Base-by-base conservation (phyloP, 2,329 filamentous ascomycete species). In the Cadophora gregata region DNA sequence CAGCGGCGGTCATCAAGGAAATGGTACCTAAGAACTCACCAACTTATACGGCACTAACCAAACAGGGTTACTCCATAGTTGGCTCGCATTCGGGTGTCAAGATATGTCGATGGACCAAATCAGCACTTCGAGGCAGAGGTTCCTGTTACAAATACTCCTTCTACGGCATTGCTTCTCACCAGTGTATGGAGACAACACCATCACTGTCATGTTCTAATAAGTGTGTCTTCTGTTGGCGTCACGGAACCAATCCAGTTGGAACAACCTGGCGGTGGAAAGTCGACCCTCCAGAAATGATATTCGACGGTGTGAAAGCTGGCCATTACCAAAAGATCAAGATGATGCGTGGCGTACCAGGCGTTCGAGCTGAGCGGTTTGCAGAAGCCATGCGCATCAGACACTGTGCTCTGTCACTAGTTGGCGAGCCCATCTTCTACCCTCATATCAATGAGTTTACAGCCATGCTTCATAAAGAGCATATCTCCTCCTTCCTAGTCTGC, bases 291-390 rank as follows among this genome's bases (percentile, higher is more conserved):
- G 91, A 97, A 27, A 79, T 93, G 74, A 97, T 98, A 73, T 97
- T 97, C 76, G 82, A 91, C 45, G 95, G 95, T 59, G 93, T 97
- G 70, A 97, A 96, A 78, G 89, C 90, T 67, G 92, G 91, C 19
- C 96, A 98, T 79, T 97, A 97, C 83, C 90, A 95, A 76, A 98
- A 98, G 81, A 98, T 98, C 80, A 97, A 97, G 79, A 96, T 96
- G 91, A 86, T 98, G 84, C 91, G 93, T 61, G 96, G 95, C 62
- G 92, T 98, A 0, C 95, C 96, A 0, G 96, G 96, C 5, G 93
- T 98, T 4, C 87, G 95, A 12, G 92, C 94, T 0, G 95, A 98
- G 79, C 87, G 96, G 3, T 98, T 97, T 76, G 88, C 90, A 7
- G 96, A 98, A 81, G 95, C 94, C 0, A 93, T 97, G 90, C 86